phyloP scores from a whole-genome alignment of 2,329 filamentous ascomycete species.

The Bipolaris cookei region DNA sequence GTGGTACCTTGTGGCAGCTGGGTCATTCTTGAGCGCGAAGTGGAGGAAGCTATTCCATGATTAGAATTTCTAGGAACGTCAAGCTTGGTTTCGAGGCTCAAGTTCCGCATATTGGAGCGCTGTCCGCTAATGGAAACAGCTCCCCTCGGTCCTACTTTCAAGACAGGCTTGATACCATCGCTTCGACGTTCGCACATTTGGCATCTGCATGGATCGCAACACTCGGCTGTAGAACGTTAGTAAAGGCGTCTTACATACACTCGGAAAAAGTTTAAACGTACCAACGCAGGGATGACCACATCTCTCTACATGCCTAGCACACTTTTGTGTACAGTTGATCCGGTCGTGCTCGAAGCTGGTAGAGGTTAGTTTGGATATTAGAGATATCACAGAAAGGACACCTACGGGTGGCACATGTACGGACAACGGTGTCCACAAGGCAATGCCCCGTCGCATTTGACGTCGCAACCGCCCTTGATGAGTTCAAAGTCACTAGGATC shows the following conservation, averaged over 20 bases:
- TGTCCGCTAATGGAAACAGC: not conserved
- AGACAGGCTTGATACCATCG: slow-evolving; percentile 32
- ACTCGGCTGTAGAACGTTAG: slow-evolving; percentile 22
- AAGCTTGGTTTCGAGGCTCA: slow-evolving; percentile 10
- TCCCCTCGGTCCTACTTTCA: slow-evolving; percentile 28
- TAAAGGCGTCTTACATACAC: not conserved
- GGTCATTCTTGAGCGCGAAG: not conserved
- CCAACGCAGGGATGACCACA: slow-evolving; percentile 43
- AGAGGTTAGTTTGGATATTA: not conserved
- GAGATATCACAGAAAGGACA: not conserved
- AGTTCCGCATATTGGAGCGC: slow-evolving; percentile 3
- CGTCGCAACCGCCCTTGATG: slow-evolving; percentile 42
- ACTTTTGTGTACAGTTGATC: slow-evolving; percentile 46
- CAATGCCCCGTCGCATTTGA: slow-evolving; percentile 34
- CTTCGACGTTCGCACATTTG: slow-evolving; percentile 32
- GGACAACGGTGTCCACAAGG: slow-evolving; percentile 46
- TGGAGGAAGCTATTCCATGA: not conserved
- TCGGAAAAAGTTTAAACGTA: slow-evolving; percentile 4
- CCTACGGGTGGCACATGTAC: slow-evolving; percentile 44
- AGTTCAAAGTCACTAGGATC: slow-evolving; percentile 36
- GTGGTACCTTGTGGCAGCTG: slow-evolving; percentile 6
- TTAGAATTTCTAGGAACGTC: slow-evolving; percentile 5
- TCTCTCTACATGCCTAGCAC: slow-evolving; percentile 23
- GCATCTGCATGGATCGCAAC: slow-evolving; percentile 42
- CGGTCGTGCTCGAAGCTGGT: slow-evolving; percentile 33